Conservation (phyloP, 2,329 filamentous ascomycete genomes). For the Microsporum audouinii region DNA sequence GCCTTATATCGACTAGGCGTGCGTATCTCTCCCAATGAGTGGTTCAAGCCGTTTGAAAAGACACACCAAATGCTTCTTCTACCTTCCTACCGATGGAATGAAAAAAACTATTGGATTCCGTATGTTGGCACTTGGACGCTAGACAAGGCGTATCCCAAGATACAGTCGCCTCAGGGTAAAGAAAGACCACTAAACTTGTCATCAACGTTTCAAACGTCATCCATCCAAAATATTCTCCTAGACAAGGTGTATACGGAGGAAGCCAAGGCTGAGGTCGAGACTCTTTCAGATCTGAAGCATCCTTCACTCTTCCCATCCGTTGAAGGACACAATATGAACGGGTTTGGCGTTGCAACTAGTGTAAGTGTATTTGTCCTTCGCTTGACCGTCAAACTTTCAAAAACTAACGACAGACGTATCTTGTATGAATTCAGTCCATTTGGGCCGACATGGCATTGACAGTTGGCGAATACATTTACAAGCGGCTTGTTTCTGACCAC, state of each 20-base stretch:
- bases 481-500: conserved; percentile 9
- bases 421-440: conserved; percentile 12
- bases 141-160: conserved; percentile 10
- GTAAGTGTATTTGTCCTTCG: conserved; percentile 23
- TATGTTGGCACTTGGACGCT: conserved; percentile 23
- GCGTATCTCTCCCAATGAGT: conserved; percentile 59
- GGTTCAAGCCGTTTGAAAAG: conserved; percentile 50
- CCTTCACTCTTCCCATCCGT: conserved; percentile 27
- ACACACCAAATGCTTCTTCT: conserved; percentile 52
- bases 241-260: conserved; percentile 13
- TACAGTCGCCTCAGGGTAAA: conserved; percentile 2
- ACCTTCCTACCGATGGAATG: conserved; percentile 56
- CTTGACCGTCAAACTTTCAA: not conserved
- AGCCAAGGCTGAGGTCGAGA: conserved; percentile 18
- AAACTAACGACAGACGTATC: not conserved
- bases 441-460: conserved; percentile 18
- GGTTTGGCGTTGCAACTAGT: conserved; percentile 32
- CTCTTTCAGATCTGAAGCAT: conserved; percentile 32
- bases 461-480: conserved; percentile 15
- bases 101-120: conserved; percentile 62
- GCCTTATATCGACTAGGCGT: conserved; percentile 52
- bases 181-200: not conserved
- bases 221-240: conserved; percentile 13
- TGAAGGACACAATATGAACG: conserved; percentile 34
- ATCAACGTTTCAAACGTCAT: conserved; percentile 5